Percentiles rank a stretch among this genome's conserved stretches.
These are phyloP conservation scores for Aspergillus phoenicis DNA, from an alignment of 2,329 filamentous ascomycete species.

Conservation along the genomic window DNA sequence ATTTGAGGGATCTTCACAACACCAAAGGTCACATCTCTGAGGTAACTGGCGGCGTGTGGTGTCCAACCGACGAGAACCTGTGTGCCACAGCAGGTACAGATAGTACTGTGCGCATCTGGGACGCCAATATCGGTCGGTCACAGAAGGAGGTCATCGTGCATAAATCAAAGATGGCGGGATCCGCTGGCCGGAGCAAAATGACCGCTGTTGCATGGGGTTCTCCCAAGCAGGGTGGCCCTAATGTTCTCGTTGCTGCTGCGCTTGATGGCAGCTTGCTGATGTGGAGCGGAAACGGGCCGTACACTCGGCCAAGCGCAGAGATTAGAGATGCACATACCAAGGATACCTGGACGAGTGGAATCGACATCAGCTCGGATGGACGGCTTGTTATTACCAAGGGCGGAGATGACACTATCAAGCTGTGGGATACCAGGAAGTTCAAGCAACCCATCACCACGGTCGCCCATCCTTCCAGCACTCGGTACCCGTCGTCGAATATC, in stretches of 20 bases:
- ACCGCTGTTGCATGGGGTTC: conserved; percentile 87
- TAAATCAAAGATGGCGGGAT: conserved; percentile 86
- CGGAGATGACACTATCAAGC: conserved; percentile 88
- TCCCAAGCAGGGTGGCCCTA: conserved; percentile 73
- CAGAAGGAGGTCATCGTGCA: conserved; percentile 95
- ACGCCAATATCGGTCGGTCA: conserved; percentile 83
- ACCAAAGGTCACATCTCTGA: conserved; percentile 97
- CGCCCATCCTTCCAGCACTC: conserved; percentile 76
- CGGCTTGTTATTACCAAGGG: conserved; percentile 87
- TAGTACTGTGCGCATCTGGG: conserved; percentile 95
- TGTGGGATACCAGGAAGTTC: conserved; percentile 97
- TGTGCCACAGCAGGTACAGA: conserved; percentile 93
- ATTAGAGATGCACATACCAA: conserved; percentile 78
- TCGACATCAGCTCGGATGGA: conserved; percentile 89
- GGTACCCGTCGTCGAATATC: conserved; percentile 84
- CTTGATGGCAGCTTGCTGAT: conserved; percentile 88
- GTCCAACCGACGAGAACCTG: conserved; percentile 79
- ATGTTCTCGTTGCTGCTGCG: conserved; percentile 77
- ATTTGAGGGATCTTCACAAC: conserved; percentile 93
- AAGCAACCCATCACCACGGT: conserved; percentile 82
- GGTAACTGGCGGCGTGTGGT: conserved; percentile 86
- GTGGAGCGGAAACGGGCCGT: conserved; percentile 89
- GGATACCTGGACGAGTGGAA: conserved; percentile 86
- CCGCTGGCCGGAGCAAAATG: conserved; percentile 89
- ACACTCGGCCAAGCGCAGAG: conserved; percentile 77